A percentile compares a stretch with the other conserved stretches of the same genome.
These are phyloP conservation scores for Phytophthora sp. DNA, from an alignment of 352 stramenopile species.

Conservation along the genomic window DNA sequence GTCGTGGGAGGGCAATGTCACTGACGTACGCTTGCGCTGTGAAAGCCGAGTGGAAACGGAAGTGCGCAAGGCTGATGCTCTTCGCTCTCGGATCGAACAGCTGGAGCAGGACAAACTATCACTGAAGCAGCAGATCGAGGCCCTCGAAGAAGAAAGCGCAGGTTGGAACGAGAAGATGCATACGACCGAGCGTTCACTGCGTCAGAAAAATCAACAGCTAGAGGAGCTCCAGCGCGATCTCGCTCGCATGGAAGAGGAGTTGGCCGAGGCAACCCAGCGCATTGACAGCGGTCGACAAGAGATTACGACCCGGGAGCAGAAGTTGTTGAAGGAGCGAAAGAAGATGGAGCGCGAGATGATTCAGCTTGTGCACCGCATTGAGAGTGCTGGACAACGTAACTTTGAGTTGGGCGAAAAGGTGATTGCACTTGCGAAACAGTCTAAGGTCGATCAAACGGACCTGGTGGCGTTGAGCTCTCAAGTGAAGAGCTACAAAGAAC, in stretches of 20 bases:
- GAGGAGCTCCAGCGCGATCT: constrained; percentile 30
- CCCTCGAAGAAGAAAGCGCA: constrained; percentile 35
- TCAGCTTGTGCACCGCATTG: constrained; percentile 61
- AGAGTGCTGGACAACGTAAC: constrained; percentile 58
- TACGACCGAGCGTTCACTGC: constrained; percentile 20
- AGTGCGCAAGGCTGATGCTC: constrained; percentile 47
- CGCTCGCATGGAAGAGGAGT: constrained; percentile 31
- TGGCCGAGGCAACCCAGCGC: constrained; percentile 36
- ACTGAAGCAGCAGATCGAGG: constrained; percentile 32
- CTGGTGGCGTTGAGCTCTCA: constrained; percentile 62
- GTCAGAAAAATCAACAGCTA: constrained; percentile 41
- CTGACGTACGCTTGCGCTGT: constrained; percentile 43
- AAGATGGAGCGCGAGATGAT: constrained; percentile 59
- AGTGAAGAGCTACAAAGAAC: constrained; percentile 71
- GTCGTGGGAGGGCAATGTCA: constrained; percentile 44
- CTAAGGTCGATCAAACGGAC: constrained; percentile 68
- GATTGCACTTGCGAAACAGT: constrained; percentile 54
- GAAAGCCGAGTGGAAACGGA: constrained; percentile 45
- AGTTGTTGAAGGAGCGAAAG: constrained; percentile 63
- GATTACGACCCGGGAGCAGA: constrained; percentile 52
- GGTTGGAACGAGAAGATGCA: constrained; percentile 37
- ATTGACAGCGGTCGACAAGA: constrained; percentile 47
- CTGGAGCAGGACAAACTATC: constrained; percentile 46
- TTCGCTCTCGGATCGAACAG: constrained; percentile 44
- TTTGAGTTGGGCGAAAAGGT: constrained; percentile 69